A percentile compares a stretch with the other conserved stretches of the same genome.
Evolutionary conservation across 2,329 filamentous ascomycete species (phyloP).

Genomic region (Saccharata proteae): DNA sequence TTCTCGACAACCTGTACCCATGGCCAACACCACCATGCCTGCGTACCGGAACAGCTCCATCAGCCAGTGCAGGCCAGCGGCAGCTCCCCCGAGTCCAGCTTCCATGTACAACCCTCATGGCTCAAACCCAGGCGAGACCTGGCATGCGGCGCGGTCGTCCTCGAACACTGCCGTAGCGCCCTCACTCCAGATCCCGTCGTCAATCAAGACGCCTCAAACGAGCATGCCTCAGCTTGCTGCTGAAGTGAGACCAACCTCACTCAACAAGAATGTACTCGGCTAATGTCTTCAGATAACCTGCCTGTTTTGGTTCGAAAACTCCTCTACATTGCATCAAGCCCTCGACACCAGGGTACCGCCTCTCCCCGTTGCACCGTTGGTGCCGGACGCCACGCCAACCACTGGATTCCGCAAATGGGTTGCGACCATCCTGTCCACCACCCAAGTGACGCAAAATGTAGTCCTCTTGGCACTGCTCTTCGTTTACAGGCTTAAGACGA

Average conservation of each 20-base stretch:
- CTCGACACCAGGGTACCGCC: constrained; percentile 43
- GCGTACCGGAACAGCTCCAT: constrained; percentile 9
- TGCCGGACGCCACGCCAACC: constrained; percentile 61
- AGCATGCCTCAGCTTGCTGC: constrained; percentile 28
- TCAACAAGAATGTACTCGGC: neutral
- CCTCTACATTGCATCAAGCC: constrained; percentile 63
- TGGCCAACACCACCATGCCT: constrained; percentile 12
- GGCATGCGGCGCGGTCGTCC: constrained; percentile 1
- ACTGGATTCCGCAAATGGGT: constrained; percentile 90
- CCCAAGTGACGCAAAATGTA: constrained; percentile 92
- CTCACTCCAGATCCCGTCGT: constrained; percentile 19
- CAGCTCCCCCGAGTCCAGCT: constrained; percentile 1
- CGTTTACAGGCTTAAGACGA: constrained; percentile 83
- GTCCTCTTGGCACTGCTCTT: constrained; percentile 82
- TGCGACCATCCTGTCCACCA: constrained; percentile 77
- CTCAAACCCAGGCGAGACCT: constrained; percentile 3
- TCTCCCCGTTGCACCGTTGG: constrained; percentile 42
- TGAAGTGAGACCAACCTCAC: constrained; percentile 16
- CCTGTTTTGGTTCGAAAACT: constrained; percentile 93
- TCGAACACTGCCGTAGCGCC: constrained; percentile 11
- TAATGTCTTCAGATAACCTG: constrained; percentile 64
- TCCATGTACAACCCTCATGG: neutral
- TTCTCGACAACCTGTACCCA: neutral
- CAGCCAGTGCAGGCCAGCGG: neutral
- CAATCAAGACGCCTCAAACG: constrained; percentile 26